Conservation (phyloP, 2,329 filamentous ascomycete species). For the Nemania sp. region DNA sequence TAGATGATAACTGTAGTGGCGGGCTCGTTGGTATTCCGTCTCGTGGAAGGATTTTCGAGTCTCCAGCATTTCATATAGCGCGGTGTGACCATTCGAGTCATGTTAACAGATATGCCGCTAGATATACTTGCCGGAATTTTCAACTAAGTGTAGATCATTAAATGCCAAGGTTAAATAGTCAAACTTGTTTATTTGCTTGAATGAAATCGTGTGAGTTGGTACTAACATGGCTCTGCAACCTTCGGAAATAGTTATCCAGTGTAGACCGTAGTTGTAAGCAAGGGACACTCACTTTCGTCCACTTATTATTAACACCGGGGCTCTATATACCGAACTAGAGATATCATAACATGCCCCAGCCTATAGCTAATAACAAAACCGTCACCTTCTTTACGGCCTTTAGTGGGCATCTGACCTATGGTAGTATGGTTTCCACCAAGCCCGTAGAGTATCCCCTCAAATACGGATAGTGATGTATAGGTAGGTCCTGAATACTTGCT, state of each 20-base stretch:
- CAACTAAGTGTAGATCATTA: background rate
- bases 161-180: background rate
- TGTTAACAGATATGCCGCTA: background rate
- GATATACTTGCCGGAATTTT: background rate
- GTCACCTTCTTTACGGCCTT: no score
- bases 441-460: no score
- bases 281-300: no score
- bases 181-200: slow-evolving; percentile 23
- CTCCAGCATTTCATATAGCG: background rate
- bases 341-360: no score
- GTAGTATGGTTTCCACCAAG: no score
- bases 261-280: background rate
- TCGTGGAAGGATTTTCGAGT: background rate
- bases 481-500: no score
- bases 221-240: background rate
- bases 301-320: no score
- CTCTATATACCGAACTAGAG: no score
- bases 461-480: no score
- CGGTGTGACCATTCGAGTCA: slow-evolving; percentile 26
- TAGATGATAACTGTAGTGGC: background rate
- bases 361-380: no score
- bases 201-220: background rate
- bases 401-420: no score
- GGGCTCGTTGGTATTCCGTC: background rate
- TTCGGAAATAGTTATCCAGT: background rate